Evolutionary conservation across 2,329 filamentous ascomycete genomes (phyloP).

Genomic region (Verticillium isaacii): DNA sequence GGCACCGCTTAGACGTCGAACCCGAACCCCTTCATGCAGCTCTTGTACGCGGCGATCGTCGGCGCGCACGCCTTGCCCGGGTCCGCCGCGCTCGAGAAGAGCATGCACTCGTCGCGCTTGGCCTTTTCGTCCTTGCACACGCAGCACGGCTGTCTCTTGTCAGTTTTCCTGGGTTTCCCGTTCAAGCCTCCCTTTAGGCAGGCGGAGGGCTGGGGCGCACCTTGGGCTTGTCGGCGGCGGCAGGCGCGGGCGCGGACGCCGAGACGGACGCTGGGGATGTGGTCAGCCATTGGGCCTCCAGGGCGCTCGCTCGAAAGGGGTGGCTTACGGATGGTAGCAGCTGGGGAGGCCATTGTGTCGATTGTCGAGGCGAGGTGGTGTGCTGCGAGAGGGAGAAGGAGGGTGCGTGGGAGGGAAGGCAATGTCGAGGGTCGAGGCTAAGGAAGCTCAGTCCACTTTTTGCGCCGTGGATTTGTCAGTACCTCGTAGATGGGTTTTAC

Average conservation of each 20-base stretch:
- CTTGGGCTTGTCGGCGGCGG: slow-evolving; percentile 35
- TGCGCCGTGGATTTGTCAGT: slow-evolving; percentile 13
- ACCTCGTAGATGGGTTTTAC: no score
- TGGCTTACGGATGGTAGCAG: slow-evolving; percentile 22
- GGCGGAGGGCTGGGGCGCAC: slow-evolving; percentile 19
- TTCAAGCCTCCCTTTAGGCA: no score
- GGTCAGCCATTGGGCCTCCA: not conserved
- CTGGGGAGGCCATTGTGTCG: slow-evolving; percentile 22
- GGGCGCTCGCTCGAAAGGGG: not conserved
- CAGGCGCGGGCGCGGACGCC: slow-evolving; percentile 19
- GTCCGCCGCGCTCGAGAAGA: slow-evolving; percentile 82
- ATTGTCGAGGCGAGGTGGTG: not conserved
- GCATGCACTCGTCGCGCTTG: slow-evolving; percentile 95
- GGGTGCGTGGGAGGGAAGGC: not conserved
- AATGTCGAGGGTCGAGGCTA: slow-evolving; percentile 1
- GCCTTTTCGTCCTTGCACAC: slow-evolving; percentile 96
- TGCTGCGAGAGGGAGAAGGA: not conserved
- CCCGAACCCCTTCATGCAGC: slow-evolving; percentile 89
- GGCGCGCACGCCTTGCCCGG: slow-evolving; percentile 79
- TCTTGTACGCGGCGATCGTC: slow-evolving; percentile 79
- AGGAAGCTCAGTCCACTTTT: slow-evolving; percentile 9
- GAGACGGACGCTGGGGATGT: slow-evolving; percentile 16
- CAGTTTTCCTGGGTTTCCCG: no score
- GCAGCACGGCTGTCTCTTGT: slow-evolving; percentile 72
- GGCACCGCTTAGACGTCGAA: slow-evolving; percentile 57